These are phyloP conservation scores for Alternaria infectoria DNA, from an alignment of 2,329 filamentous ascomycete genomes.

Conservation along the genomic window DNA sequence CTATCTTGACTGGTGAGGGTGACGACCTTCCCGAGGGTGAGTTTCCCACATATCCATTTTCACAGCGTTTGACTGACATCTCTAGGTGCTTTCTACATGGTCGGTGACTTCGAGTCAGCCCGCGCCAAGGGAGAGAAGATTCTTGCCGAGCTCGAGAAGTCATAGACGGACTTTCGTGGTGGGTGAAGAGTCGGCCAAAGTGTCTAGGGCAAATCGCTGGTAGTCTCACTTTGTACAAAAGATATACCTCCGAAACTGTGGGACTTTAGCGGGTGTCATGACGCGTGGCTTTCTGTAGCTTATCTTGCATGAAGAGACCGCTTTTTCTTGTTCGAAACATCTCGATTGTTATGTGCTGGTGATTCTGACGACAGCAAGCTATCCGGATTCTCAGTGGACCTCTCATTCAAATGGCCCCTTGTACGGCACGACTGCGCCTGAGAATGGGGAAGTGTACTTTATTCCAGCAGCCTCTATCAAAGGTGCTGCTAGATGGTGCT, in stretches of 20 bases:
- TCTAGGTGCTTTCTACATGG: slow-evolving; percentile 87
- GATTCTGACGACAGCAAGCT: too few relatives aligned
- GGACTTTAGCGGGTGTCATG: slow-evolving; percentile 42
- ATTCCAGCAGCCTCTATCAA: too few relatives aligned
- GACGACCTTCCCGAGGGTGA: slow-evolving; percentile 93
- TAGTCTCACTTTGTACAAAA: slow-evolving; percentile 49
- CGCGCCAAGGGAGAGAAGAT: slow-evolving; percentile 99
- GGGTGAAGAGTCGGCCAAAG: slow-evolving; percentile 43
- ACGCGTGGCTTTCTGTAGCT: slow-evolving; percentile 49
- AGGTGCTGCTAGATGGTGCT: neutral
- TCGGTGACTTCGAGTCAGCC: slow-evolving; percentile 92
- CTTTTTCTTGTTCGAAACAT: slow-evolving; percentile 33
- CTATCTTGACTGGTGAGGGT: slow-evolving; percentile 92
- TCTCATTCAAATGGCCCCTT: too few relatives aligned
- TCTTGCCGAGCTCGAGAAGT: slow-evolving; percentile 83
- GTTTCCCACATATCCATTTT: slow-evolving; percentile 23
- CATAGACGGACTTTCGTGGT: slow-evolving; percentile 41
- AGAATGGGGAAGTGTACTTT: too few relatives aligned
- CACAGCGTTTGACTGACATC: slow-evolving; percentile 19
- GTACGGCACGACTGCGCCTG: too few relatives aligned
- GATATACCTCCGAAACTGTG: slow-evolving; percentile 42
- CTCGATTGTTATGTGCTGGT: neutral
- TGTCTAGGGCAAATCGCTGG: slow-evolving; percentile 40
- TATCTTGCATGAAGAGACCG: slow-evolving; percentile 48
- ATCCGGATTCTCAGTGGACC: too few relatives aligned